Conservation (phyloP, 192 early-diverging fungal genomes). For the Backusella circina region DNA sequence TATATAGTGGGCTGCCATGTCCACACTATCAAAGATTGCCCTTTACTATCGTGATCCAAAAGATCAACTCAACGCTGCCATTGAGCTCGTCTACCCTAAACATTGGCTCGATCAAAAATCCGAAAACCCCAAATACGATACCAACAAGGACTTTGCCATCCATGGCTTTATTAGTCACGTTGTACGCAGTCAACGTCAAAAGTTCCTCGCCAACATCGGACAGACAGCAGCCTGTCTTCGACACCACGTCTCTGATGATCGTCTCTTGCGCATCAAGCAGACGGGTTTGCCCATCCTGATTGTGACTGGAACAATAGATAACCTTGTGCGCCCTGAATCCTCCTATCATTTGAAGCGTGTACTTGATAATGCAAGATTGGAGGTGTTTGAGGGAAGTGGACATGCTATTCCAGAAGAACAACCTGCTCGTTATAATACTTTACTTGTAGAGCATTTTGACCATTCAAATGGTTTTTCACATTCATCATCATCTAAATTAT, state of each 20-base stretch:
- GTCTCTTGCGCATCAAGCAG: constrained; percentile 20
- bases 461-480: not conserved
- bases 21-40: constrained; percentile 16
- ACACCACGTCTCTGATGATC: constrained; percentile 32
- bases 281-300: constrained; percentile 20
- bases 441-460: constrained; percentile 31
- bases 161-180: not conserved
- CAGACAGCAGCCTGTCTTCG: constrained; percentile 30
- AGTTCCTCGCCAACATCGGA: constrained; percentile 27
- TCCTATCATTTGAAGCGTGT: constrained; percentile 29
- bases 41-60: constrained; percentile 28
- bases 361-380: constrained; percentile 10
- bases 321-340: constrained; percentile 30
- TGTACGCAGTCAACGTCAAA: constrained; percentile 10
- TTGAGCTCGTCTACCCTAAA: constrained; percentile 36
- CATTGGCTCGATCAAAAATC: constrained; percentile 38
- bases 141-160: constrained; percentile 22
- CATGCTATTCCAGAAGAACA: constrained; percentile 35
- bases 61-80: constrained; percentile 25
- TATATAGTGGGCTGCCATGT: constrained; percentile 24
- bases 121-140: constrained; percentile 4
- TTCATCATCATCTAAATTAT: not conserved
- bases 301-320: constrained; percentile 36
- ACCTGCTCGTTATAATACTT: constrained; percentile 24
- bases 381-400: constrained; percentile 36